These are phyloP conservation scores for Silene uniflora DNA, from an alignment of 148 eudicot genomes.

Conservation along the genomic window DNA sequence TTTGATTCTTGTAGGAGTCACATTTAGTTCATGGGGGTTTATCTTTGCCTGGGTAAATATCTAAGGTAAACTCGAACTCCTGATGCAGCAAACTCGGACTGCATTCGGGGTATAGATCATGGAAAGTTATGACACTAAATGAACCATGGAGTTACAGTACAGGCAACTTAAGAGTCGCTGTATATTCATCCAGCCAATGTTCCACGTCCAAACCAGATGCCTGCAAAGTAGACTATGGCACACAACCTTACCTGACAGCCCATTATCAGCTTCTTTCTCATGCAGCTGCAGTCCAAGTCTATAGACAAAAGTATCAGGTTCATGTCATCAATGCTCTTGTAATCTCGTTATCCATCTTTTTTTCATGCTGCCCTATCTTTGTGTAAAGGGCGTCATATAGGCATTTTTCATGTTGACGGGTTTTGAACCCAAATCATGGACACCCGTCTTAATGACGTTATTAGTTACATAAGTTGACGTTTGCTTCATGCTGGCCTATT, in stretches of 20 bases:
- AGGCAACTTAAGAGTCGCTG: slow-evolving; percentile 13
- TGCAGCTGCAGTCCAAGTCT: slow-evolving; percentile 30
- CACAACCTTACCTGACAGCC: slow-evolving; percentile 31
- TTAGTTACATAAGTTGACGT: neutral
- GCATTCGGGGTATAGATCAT: too few relatives aligned
- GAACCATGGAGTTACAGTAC: slow-evolving; percentile 30
- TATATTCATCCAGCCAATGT: slow-evolving; percentile 24
- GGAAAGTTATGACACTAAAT: slow-evolving; percentile 26
- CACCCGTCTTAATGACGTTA: neutral
- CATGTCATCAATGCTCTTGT: neutral
- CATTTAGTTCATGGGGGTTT: too few relatives aligned
- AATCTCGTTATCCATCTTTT: neutral
- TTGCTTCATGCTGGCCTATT: neutral
- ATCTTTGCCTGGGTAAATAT: too few relatives aligned
- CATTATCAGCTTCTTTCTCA: slow-evolving; percentile 38
- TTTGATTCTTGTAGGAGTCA: too few relatives aligned
- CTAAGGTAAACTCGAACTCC: too few relatives aligned
- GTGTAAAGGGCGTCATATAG: neutral
- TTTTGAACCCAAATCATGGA: neutral
- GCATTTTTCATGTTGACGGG: neutral
- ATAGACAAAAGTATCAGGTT: slow-evolving; percentile 34
- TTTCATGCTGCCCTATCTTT: neutral
- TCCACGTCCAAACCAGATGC: slow-evolving; percentile 19
- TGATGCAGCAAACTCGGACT: too few relatives aligned
- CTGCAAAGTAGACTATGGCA: slow-evolving; percentile 28